phyloP scores from a whole-genome alignment of 345 rosid species.

The Euclidium syriacum region DNA sequence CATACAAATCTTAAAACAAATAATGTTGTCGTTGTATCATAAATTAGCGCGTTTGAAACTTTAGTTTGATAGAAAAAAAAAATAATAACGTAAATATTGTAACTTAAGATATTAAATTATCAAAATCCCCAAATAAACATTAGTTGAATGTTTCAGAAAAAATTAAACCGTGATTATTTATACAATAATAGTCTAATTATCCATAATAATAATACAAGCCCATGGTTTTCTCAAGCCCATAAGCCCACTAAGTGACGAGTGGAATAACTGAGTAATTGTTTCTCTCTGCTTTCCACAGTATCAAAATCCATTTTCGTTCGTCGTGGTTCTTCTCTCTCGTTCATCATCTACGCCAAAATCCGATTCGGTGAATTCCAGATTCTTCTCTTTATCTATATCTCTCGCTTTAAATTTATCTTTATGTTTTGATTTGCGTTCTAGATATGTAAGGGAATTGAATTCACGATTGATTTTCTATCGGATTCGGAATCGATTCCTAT shows the following conservation, averaged over 20 bases:
- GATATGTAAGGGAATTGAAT: background rate
- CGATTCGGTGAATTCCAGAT: conserved; percentile 8
- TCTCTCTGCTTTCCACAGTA: background rate
- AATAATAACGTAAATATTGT: no score
- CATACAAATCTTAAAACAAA: no score
- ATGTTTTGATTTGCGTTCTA: background rate
- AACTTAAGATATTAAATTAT: no score
- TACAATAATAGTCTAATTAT: background rate
- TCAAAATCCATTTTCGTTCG: background rate
- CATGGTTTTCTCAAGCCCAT: background rate
- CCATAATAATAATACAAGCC: background rate
- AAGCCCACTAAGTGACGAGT: conserved; percentile 1
- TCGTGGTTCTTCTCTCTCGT: background rate
- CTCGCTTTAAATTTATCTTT: background rate
- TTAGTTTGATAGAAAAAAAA: no score
- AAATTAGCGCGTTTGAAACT: no score
- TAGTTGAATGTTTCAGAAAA: no score
- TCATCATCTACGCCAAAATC: background rate
- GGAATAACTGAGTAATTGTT: background rate
- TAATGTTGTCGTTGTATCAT: no score
- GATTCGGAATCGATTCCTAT: conserved; percentile 6
- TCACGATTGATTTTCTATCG: background rate
- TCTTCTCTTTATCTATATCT: background rate
- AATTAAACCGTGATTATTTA: no score
- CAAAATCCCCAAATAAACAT: no score